These are phyloP conservation scores for Pythium periplocum DNA, from an alignment of 352 stramenopile species.

Conservation along the genomic window DNA sequence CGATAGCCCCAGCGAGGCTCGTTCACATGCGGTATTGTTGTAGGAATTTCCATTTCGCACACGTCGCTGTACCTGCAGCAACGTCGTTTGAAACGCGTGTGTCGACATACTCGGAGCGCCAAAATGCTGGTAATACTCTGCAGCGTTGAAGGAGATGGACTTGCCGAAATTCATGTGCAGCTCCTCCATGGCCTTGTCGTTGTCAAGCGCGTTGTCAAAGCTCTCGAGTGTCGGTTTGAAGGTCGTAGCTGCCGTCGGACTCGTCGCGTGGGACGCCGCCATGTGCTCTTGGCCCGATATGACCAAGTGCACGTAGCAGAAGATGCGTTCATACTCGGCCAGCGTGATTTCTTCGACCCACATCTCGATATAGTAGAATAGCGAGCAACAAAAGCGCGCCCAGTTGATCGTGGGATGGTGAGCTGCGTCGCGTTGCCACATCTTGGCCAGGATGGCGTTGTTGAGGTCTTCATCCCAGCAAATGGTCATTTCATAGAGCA, in stretches of 20 bases:
- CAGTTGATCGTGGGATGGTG: conserved; percentile 32
- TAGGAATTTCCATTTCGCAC: background rate
- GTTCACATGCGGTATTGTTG: too few species aligned
- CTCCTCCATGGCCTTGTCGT: conserved; percentile 25
- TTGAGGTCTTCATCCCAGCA: conserved; percentile 57
- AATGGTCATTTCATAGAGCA: conserved; percentile 59
- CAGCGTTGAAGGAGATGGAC: conserved; percentile 32
- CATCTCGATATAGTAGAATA: conserved; percentile 60
- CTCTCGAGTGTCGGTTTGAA: conserved; percentile 29
- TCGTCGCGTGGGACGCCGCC: background rate
- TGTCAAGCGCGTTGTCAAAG: conserved; percentile 26
- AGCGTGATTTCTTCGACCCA: conserved; percentile 34
- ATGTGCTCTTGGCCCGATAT: conserved; percentile 11
- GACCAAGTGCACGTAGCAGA: conserved; percentile 23
- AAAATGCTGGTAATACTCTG: conserved; percentile 27
- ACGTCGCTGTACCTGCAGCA: conserved; percentile 18
- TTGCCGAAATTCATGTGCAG: conserved; percentile 33
- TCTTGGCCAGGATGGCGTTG: conserved; percentile 34
- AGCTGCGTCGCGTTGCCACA: conserved; percentile 38
- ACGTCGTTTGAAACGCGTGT: conserved; percentile 17
- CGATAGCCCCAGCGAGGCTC: too few species aligned
- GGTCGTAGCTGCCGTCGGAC: background rate
- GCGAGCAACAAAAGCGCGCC: conserved; percentile 49
- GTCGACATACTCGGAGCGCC: conserved; percentile 17
- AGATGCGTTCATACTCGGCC: conserved; percentile 33